Evolutionary conservation across 768 basidiomycete genomes (phyloP).

Genomic region (Termitomyces sp.): DNA sequence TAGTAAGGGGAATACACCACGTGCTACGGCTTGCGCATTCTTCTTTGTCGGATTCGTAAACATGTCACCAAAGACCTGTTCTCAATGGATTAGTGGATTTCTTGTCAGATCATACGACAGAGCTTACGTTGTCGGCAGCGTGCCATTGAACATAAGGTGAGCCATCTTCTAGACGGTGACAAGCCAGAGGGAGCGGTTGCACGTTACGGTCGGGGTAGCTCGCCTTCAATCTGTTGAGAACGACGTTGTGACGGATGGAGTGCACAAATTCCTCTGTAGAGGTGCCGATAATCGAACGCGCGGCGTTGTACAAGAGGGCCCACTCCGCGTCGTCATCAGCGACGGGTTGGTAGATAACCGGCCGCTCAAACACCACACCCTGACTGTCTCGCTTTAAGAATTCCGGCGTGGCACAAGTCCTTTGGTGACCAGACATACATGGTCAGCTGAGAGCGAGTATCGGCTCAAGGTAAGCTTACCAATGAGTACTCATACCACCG

Average conservation of each 20-base stretch:
- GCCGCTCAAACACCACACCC: background rate
- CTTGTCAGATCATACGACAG: no score
- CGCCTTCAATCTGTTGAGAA: background rate
- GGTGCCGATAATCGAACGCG: background rate
- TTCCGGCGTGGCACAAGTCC: background rate
- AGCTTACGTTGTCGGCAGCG: background rate
- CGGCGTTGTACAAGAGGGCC: background rate
- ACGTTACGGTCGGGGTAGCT: background rate
- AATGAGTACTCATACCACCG: conserved; percentile 11
- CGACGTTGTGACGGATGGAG: background rate
- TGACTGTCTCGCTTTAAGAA: background rate
- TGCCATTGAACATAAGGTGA: conserved; percentile 2
- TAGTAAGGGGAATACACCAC: background rate
- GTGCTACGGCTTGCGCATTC: background rate
- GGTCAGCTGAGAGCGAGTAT: background rate
- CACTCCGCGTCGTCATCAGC: background rate
- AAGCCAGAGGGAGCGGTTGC: background rate
- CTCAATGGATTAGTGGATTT: background rate
- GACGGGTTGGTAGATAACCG: background rate
- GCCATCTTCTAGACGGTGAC: background rate
- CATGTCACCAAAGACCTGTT: background rate
- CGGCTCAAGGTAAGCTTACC: background rate
- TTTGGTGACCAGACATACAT: background rate
- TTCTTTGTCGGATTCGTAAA: background rate
- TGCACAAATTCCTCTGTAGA: background rate